Evolutionary conservation across 495 filamentous ascomycete species (phyloP).

Genomic region (Zalerion maritima): DNA sequence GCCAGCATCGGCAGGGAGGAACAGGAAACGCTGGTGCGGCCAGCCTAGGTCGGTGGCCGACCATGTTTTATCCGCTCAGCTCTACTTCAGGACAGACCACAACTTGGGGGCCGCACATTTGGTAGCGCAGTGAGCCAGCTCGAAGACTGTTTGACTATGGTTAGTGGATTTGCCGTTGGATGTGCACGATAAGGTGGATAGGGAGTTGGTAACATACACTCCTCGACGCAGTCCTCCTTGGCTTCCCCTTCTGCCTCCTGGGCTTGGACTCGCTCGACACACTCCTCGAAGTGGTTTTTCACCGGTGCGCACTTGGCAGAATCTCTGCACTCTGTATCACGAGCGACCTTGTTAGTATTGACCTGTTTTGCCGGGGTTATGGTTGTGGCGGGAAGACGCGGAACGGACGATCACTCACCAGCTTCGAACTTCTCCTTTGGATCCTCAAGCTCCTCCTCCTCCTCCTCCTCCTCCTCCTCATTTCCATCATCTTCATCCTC

Average conservation of each 20-base stretch:
- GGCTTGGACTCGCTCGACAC: constrained; percentile 76
- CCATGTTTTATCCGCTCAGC: too few species aligned
- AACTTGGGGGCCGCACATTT: constrained; percentile 92
- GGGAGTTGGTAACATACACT: constrained; percentile 56
- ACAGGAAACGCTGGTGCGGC: too few species aligned
- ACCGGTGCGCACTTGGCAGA: constrained; percentile 68
- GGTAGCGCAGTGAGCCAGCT: constrained; percentile 85
- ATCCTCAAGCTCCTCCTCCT: constrained; percentile 81
- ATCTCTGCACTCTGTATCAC: constrained; percentile 62
- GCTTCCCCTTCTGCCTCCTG: constrained; percentile 40
- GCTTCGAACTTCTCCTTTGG: constrained; percentile 78
- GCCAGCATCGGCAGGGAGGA: too few species aligned
- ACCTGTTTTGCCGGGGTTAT: too few species aligned
- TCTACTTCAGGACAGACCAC: constrained; percentile 78
- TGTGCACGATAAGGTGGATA: constrained; percentile 2
- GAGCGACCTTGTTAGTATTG: constrained; percentile 13
- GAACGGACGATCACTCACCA: constrained; percentile 54
- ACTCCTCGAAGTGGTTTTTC: constrained; percentile 98
- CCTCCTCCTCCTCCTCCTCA: constrained; percentile 70
- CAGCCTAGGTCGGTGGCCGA: too few species aligned
- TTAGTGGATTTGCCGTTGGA: too few species aligned
- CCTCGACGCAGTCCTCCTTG: constrained; percentile 94
- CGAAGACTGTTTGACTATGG: constrained; percentile 98
- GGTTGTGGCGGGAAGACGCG: too few species aligned
- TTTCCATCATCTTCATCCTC: constrained; percentile 35